Conservation (phyloP, 2,329 filamentous ascomycete species). For the Lasiodiplodia citricola region DNA sequence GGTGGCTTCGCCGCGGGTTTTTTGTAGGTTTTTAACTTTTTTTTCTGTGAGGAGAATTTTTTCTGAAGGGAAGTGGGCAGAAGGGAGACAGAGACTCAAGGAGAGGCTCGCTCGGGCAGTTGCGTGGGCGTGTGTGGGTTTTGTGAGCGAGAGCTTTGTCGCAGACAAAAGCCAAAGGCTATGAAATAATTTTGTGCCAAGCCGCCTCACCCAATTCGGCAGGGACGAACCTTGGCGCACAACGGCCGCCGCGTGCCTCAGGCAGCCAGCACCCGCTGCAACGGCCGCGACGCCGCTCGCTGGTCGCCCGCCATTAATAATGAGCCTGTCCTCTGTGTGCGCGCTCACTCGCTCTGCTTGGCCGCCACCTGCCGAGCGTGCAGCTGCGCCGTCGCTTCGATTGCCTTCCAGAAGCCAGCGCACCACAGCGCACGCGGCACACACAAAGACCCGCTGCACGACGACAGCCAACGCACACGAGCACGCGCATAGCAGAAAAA, state of each 20-base stretch:
- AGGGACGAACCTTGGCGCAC: constrained; percentile 25
- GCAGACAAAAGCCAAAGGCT: constrained; percentile 19
- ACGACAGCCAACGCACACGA: background rate
- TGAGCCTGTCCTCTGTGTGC: background rate
- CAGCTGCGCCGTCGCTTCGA: background rate
- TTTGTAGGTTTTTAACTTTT: constrained; percentile 47
- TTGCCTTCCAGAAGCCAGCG: background rate
- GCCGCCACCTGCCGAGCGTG: background rate
- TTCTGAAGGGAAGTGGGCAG: constrained; percentile 31
- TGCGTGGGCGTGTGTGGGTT: constrained; percentile 27
- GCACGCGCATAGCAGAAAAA: constrained; percentile 1
- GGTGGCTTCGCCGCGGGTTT: constrained; percentile 29
- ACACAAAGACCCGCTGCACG: background rate
- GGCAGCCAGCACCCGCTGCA: background rate
- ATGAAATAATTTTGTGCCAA: constrained; percentile 28
- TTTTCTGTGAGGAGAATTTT: constrained; percentile 38
- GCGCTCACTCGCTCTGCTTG: background rate
- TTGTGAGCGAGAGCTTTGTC: constrained; percentile 24
- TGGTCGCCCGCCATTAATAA: background rate
- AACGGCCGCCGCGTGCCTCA: constrained; percentile 12
- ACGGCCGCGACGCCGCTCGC: background rate
- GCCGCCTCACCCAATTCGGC: constrained; percentile 26
- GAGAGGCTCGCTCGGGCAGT: constrained; percentile 27
- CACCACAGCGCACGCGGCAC: background rate
- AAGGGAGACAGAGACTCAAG: constrained; percentile 29